Evolutionary conservation across 371 early-diverging fungal species (phyloP).

Genomic region (Syncephalis plumigaleata): DNA sequence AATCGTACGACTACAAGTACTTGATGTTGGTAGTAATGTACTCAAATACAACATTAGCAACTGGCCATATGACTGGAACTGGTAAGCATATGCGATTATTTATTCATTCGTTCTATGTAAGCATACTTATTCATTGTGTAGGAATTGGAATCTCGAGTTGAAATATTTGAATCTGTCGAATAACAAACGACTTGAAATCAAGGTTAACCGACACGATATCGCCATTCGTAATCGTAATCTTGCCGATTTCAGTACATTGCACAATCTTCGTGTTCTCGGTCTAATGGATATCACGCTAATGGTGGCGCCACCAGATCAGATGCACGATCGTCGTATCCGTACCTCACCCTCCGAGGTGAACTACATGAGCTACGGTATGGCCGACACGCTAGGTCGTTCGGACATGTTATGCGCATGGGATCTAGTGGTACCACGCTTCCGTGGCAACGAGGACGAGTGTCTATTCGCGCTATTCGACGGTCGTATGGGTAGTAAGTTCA

Average conservation of each 20-base stretch:
- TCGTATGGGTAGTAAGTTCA: constrained; percentile 35
- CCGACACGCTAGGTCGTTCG: constrained; percentile 54
- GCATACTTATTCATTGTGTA: constrained; percentile 6
- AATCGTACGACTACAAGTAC: constrained; percentile 42
- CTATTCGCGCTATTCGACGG: constrained; percentile 82
- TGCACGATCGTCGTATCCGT: constrained; percentile 60
- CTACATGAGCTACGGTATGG: constrained; percentile 72
- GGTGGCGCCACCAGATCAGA: constrained; percentile 68
- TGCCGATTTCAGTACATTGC: constrained; percentile 60
- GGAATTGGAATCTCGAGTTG: constrained; percentile 81
- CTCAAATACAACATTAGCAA: constrained; percentile 86
- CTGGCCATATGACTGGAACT: constrained; percentile 95
- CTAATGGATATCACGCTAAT: constrained; percentile 77
- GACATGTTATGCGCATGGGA: constrained; percentile 60
- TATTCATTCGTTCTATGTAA: constrained; percentile 1
- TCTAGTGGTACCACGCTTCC: constrained; percentile 59
- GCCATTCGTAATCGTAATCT: constrained; percentile 32
- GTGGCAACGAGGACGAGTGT: constrained; percentile 66
- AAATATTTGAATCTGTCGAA: constrained; percentile 82
- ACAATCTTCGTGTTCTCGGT: constrained; percentile 58
- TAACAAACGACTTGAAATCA: constrained; percentile 77
- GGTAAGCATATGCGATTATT: constrained; percentile 33
- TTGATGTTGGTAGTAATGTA: constrained; percentile 77
- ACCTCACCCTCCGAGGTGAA: constrained; percentile 67
- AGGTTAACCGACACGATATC: constrained; percentile 21